phyloP scores from a whole-genome alignment of 371 early-diverging fungal species.

The Syncephalastrum contaminatum region DNA sequence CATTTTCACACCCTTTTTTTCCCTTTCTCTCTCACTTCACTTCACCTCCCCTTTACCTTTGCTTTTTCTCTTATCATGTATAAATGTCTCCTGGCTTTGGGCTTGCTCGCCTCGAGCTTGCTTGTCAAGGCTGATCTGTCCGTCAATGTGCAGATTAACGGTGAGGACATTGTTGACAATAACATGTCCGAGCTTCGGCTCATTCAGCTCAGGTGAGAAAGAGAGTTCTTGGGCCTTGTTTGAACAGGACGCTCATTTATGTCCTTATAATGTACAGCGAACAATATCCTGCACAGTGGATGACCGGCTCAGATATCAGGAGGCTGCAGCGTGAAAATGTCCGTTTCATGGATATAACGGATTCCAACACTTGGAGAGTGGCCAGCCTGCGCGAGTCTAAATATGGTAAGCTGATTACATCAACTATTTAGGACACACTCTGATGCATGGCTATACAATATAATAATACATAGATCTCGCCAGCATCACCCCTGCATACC shows the following conservation, averaged over 20 bases:
- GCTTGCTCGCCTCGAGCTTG: not conserved
- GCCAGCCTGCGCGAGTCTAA: not conserved
- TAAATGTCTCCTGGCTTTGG: no score
- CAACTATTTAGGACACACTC: conserved; percentile 1
- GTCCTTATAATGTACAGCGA: conserved; percentile 1
- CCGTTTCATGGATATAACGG: conserved; percentile 90
- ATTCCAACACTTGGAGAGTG: conserved; percentile 32
- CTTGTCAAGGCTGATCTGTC: not conserved
- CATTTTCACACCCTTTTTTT: no score
- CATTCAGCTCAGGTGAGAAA: conserved; percentile 4
- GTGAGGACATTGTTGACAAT: not conserved
- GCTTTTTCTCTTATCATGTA: conserved; percentile 11
- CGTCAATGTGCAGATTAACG: conserved; percentile 2
- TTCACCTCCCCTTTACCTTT: conserved; percentile 5
- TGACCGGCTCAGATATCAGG: conserved; percentile 64
- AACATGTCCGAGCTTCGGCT: conserved; percentile 2
- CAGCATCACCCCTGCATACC: conserved; percentile 26
- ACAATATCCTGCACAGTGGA: conserved; percentile 41
- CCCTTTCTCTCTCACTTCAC: conserved; percentile 1
- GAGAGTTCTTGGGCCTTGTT: not conserved
- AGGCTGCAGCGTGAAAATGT: conserved; percentile 64
- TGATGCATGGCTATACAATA: conserved; percentile 5
- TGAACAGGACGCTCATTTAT: not conserved
- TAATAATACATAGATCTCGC: conserved; percentile 43
- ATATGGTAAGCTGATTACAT: not conserved